phyloP scores from a whole-genome alignment of 2,329 filamentous ascomycete genomes.

The Cadophora sp. region DNA sequence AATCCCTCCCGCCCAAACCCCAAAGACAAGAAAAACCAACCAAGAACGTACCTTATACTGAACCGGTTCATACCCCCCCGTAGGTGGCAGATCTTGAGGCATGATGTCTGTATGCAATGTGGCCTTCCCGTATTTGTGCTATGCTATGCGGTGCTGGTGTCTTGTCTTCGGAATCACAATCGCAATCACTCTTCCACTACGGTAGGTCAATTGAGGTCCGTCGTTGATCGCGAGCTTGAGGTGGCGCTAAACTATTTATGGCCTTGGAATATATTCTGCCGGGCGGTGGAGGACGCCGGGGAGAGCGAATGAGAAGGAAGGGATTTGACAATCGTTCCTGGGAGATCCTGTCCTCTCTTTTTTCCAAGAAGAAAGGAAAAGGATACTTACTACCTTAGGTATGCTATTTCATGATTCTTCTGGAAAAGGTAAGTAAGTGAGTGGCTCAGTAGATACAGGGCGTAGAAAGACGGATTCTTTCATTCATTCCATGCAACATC shows the following conservation, averaged over 20 bases:
- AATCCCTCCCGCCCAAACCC: background rate
- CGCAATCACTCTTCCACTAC: background rate
- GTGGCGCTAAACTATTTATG: background rate
- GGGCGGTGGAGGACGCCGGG: slow-evolving; percentile 2
- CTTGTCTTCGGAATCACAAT: background rate
- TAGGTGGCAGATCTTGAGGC: slow-evolving; percentile 97
- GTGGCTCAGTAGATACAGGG: background rate
- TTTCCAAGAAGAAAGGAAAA: too few relatives aligned
- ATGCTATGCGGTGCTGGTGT: background rate
- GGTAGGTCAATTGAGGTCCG: slow-evolving; percentile 6
- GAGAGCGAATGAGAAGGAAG: background rate
- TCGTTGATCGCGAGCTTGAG: slow-evolving; percentile 5
- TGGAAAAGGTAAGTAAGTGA: too few relatives aligned
- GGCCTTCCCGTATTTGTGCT: background rate
- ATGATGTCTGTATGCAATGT: slow-evolving; percentile 65
- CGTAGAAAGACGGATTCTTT: background rate
- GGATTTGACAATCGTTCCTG: background rate
- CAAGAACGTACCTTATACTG: slow-evolving; percentile 84
- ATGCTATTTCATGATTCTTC: too few relatives aligned
- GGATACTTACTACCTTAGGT: too few relatives aligned
- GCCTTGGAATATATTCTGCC: background rate
- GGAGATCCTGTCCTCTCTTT: too few relatives aligned
- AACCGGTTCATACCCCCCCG: slow-evolving; percentile 92
- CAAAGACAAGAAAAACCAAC: slow-evolving; percentile 7
- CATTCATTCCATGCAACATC: background rate